These are phyloP conservation scores for Lentinula lateritia DNA, from an alignment of 768 basidiomycete genomes.

Conservation along the genomic window DNA sequence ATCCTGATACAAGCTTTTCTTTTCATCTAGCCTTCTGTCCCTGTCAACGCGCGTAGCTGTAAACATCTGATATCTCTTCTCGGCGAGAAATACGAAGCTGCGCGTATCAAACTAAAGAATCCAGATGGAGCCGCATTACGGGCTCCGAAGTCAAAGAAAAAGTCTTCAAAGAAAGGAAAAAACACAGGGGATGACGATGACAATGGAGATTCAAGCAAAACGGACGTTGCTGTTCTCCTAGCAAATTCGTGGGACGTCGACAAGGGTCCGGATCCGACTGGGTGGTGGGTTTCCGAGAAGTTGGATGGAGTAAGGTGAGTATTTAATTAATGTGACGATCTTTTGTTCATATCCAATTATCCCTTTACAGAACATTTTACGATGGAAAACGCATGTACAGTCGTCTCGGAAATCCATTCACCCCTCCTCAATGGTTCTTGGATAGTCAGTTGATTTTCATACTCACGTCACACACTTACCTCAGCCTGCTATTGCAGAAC, in stretches of 20 bases:
- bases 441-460: slow-evolving; percentile 39
- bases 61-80: slow-evolving; percentile 40
- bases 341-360: neutral
- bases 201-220: slow-evolving; percentile 26
- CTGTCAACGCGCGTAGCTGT: slow-evolving; percentile 43
- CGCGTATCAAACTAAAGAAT: slow-evolving; percentile 38
- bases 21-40: slow-evolving; percentile 20
- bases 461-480: neutral
- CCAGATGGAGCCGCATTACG: slow-evolving; percentile 22
- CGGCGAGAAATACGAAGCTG: slow-evolving; percentile 42
- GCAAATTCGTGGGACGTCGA: slow-evolving; percentile 56
- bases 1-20: neutral
- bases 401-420: slow-evolving; percentile 55
- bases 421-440: slow-evolving; percentile 52
- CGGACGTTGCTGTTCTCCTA: slow-evolving; percentile 40
- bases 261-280: slow-evolving; percentile 46
- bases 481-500: slow-evolving; percentile 27
- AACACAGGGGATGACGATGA: slow-evolving; percentile 18
- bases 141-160: slow-evolving; percentile 7
- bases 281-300: slow-evolving; percentile 62
- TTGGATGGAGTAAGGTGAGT: slow-evolving; percentile 56
- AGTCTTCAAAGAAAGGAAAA: slow-evolving; percentile 1
- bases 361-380: slow-evolving; percentile 38
- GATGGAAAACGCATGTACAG: slow-evolving; percentile 48
- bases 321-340: too few species aligned